Conservation (phyloP, 306 rosid genomes). For the Pyrus communis region DNA sequence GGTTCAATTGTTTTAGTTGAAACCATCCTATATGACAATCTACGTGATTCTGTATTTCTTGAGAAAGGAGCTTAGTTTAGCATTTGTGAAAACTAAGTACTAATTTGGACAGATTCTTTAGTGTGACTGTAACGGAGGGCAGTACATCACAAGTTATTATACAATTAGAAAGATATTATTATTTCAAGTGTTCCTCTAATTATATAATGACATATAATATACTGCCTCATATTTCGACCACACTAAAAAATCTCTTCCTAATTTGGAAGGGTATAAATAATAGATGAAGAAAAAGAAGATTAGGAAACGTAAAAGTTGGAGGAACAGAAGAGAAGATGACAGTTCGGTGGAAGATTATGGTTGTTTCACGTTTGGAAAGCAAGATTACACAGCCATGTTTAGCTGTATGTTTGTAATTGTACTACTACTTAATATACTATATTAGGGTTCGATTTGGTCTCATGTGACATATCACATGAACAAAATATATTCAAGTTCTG, state of each 20-base stretch:
- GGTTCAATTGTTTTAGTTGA: no score
- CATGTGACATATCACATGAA: constrained; percentile 66
- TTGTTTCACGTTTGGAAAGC: constrained; percentile 22
- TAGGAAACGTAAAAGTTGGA: neutral
- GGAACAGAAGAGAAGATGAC: neutral
- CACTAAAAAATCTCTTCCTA: no score
- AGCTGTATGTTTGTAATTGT: constrained; percentile 37
- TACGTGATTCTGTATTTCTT: neutral
- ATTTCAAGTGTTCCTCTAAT: no score
- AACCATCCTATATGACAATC: no score
- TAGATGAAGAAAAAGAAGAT: neutral
- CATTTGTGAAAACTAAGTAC: neutral
- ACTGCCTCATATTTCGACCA: no score
- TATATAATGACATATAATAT: no score
- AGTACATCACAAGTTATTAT: no score
- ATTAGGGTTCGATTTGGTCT: constrained; percentile 27
- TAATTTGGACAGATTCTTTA: no score
- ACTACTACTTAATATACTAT: neutral
- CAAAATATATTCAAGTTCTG: constrained; percentile 26
- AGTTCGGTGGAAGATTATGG: constrained; percentile 13
- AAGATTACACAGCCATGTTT: constrained; percentile 43
- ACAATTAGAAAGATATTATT: no score
- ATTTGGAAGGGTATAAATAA: no score
- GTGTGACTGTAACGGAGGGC: no score
- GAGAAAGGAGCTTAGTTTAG: neutral